phyloP scores from a whole-genome alignment of 2,329 filamentous ascomycete genomes.

The Ophiostoma tasmaniense region DNA sequence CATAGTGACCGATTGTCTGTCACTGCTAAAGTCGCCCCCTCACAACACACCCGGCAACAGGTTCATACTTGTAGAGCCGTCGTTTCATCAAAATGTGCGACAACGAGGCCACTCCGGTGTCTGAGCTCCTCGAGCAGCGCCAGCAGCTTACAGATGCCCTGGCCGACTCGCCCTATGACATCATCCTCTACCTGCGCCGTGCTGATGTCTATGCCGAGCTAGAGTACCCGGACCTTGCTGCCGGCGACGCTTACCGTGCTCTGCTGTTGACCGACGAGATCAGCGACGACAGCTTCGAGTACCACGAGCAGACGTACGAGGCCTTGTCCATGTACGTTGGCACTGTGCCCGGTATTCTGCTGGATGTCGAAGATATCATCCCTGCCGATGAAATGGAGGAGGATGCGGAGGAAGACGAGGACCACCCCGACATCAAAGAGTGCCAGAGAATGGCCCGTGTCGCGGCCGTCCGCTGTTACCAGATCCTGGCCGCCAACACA shows the following conservation, averaged over 20 bases:
- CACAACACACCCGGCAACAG: not conserved
- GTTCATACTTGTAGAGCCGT: not conserved
- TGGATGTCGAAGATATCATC: conserved; percentile 14
- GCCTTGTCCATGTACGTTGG: conserved; percentile 37
- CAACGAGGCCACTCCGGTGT: conserved; percentile 20
- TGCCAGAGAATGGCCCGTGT: conserved; percentile 35
- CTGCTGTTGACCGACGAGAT: conserved; percentile 80
- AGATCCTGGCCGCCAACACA: conserved; percentile 49
- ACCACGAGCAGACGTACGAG: conserved; percentile 59
- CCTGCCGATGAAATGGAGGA: not conserved
- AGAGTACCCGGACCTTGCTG: conserved; percentile 82
- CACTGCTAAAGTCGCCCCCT: not conserved
- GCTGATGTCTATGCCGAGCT: conserved; percentile 63
- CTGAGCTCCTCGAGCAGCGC: conserved; percentile 45
- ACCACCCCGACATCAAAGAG: not conserved
- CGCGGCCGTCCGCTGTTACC: conserved; percentile 50
- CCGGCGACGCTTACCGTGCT: conserved; percentile 82
- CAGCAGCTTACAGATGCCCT: conserved; percentile 49
- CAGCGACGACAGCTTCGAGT: conserved; percentile 70
- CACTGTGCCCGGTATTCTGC: conserved; percentile 38
- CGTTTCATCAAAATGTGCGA: not conserved
- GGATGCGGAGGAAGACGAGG: not conserved
- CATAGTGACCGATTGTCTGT: not conserved
- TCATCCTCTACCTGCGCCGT: conserved; percentile 58
- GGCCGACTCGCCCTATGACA: conserved; percentile 47